Conservation (phyloP, 495 filamentous ascomycete species). For the Neurospora pannonica region DNA sequence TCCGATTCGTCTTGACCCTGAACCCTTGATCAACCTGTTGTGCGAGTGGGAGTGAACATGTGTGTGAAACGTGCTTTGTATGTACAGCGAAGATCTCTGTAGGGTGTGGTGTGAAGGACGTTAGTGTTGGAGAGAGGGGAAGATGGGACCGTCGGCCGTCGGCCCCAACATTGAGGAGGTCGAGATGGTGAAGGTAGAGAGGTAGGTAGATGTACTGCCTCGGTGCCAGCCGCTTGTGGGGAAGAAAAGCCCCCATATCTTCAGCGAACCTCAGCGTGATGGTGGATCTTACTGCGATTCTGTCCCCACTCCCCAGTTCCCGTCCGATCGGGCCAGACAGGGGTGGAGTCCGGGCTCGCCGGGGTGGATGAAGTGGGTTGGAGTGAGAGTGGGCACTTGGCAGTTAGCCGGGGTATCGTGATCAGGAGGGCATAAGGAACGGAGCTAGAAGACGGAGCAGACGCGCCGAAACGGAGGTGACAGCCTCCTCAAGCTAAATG, state of each 20-base stretch:
- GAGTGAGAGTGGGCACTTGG: not conserved
- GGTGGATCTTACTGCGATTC: not conserved
- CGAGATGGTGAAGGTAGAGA: not conserved
- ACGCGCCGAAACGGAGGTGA: not conserved
- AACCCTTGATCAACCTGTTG: not conserved
- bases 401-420: not conserved
- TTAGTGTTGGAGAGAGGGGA: conserved; percentile 10
- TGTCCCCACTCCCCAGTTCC: not conserved
- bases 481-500: not conserved
- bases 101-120: conserved; percentile 4
- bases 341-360: not conserved
- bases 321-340: conserved; percentile 12
- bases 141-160: conserved; percentile 23
- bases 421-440: not conserved
- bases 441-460: not conserved
- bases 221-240: conserved; percentile 12
- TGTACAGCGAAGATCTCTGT: not conserved
- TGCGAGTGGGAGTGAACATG: not conserved
- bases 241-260: not conserved
- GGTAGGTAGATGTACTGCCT: not conserved
- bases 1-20: not conserved
- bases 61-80: not conserved
- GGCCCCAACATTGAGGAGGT: conserved; percentile 11
- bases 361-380: not conserved
- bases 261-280: conserved; percentile 4